A percentile compares a stretch with the other conserved stretches of the same genome.
Evolutionary conservation across 257 asterid genomes (phyloP).

Genomic region (Jasminum sambac): DNA sequence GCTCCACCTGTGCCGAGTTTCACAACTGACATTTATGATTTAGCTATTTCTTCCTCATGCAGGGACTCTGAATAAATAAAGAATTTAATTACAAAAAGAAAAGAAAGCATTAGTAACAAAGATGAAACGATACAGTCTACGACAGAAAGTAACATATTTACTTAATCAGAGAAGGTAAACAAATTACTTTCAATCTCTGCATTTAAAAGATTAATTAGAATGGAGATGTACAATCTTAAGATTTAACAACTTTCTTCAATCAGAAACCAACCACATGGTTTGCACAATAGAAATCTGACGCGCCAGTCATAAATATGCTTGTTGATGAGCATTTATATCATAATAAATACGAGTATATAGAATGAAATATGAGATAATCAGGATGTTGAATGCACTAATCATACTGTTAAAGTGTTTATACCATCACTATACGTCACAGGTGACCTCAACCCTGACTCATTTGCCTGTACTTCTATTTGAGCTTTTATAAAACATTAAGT

Average conservation of each 20-base stretch:
- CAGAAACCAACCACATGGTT: slow-evolving; percentile 6
- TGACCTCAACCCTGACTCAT: background rate
- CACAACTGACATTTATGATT: slow-evolving; percentile 66
- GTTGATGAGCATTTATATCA: background rate
- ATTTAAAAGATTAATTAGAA: background rate
- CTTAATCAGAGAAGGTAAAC: slow-evolving; percentile 9
- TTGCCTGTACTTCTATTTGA: background rate
- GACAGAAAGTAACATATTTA: slow-evolving; percentile 16
- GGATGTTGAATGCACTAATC: background rate
- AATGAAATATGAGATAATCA: slow-evolving; percentile 4
- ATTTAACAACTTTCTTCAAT: slow-evolving; percentile 5
- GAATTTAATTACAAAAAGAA: slow-evolving; percentile 11
- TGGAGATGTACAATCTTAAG: background rate
- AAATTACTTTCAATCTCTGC: background rate
- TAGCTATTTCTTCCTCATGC: slow-evolving; percentile 32
- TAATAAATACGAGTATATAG: background rate
- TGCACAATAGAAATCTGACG: background rate
- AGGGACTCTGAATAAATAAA: slow-evolving; percentile 36
- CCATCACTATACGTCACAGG: background rate
- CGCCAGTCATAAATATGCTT: slow-evolving; percentile 10
- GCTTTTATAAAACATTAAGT: background rate
- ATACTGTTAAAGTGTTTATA: background rate
- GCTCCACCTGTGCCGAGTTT: slow-evolving; percentile 55
- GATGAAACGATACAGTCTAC: slow-evolving; percentile 2
- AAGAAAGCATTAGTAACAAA: slow-evolving; percentile 6